phyloP scores from a whole-genome alignment of 129 eudicot genomes.

The Deinandra increscens region DNA sequence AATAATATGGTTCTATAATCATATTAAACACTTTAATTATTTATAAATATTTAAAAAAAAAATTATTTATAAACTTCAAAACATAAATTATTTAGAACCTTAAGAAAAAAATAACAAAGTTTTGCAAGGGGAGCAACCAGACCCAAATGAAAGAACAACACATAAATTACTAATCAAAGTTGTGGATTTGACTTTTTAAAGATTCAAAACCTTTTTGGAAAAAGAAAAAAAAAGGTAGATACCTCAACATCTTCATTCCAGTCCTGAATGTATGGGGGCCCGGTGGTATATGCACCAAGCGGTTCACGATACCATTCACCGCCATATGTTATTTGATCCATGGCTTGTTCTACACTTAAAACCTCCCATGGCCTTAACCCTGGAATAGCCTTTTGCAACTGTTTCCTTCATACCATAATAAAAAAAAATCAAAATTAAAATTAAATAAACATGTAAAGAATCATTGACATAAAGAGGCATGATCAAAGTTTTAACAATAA shows the following conservation, averaged over 20 bases:
- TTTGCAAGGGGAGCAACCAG: neutral
- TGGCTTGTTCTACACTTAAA: constrained; percentile 87
- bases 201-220: neutral
- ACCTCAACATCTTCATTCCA: constrained; percentile 62
- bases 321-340: constrained; percentile 75
- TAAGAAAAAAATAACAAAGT: neutral
- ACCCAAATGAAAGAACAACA: neutral
- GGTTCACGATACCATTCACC: constrained; percentile 91
- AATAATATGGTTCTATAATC: neutral
- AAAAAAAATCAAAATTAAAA: neutral
- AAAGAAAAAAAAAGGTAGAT: neutral
- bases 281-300: constrained; percentile 72
- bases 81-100: too few species aligned
- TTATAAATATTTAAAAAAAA: too few species aligned
- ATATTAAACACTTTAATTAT: neutral
- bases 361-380: constrained; percentile 99
- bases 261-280: constrained; percentile 63
- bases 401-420: constrained; percentile 43
- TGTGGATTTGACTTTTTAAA: neutral
- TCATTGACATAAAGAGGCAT: constrained; percentile 2
- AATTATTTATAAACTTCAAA: neutral
- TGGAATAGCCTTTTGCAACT: constrained; percentile 66
- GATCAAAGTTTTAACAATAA: neutral
- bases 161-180: neutral
- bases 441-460: neutral